Conservation (phyloP, 345 rosid species). For the Punica granatum region DNA sequence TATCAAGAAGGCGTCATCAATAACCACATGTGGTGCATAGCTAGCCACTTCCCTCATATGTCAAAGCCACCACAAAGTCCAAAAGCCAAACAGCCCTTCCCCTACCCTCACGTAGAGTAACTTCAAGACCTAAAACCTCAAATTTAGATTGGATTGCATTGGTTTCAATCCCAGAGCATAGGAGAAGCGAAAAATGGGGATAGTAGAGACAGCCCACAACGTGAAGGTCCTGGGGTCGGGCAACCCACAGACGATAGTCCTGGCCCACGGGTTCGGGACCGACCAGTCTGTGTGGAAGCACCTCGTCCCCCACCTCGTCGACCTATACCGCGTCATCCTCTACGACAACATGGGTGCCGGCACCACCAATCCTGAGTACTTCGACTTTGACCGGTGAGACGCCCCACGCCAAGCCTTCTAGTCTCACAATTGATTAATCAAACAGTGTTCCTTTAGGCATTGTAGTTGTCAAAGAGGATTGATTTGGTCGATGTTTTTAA, state of each 20-base stretch:
- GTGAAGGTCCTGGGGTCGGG: conserved; percentile 64
- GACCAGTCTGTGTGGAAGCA: conserved; percentile 96
- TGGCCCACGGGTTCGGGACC: conserved; percentile 88
- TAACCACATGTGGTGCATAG: too few relatives aligned
- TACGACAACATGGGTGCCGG: conserved; percentile 95
- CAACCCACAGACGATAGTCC: conserved; percentile 31
- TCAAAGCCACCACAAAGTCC: too few relatives aligned
- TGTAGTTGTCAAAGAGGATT: too few relatives aligned
- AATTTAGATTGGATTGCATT: too few relatives aligned
- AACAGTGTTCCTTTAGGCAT: too few relatives aligned
- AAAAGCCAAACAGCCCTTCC: too few relatives aligned
- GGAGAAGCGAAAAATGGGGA: conserved; percentile 71
- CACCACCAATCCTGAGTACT: conserved; percentile 82
- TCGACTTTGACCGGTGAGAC: conserved; percentile 43
- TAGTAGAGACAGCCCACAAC: conserved; percentile 83
- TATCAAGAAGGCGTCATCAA: background rate
- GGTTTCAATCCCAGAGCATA: too few relatives aligned
- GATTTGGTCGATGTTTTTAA: background rate
- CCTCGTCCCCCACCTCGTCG: conserved; percentile 72
- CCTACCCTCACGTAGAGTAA: too few relatives aligned
- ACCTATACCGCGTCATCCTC: conserved; percentile 51
- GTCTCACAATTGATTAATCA: too few relatives aligned
- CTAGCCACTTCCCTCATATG: too few relatives aligned
- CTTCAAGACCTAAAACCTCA: too few relatives aligned
- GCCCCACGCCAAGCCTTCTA: background rate